These are phyloP conservation scores for Wallacemonas sp. DNA, from an alignment of 208 protist genomes.

Conservation along the genomic window DNA sequence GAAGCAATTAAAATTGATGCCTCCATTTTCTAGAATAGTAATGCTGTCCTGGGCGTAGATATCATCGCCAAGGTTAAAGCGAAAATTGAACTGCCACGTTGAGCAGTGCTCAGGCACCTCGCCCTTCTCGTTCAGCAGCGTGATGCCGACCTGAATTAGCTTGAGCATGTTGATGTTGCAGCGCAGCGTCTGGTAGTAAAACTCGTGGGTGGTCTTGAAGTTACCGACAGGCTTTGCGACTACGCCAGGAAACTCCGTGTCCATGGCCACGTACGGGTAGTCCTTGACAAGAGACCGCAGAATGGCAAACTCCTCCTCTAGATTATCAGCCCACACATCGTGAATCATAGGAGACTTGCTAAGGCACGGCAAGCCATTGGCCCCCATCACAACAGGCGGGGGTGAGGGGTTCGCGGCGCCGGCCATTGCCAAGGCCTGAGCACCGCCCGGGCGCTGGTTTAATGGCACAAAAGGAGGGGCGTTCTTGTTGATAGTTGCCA, in stretches of 20 bases:
- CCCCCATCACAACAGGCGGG: not conserved
- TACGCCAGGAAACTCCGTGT: conserved; percentile 99
- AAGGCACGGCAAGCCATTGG: conserved; percentile 61
- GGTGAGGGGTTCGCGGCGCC: not conserved
- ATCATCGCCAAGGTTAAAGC: conserved; percentile 96
- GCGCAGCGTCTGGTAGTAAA: conserved; percentile 96
- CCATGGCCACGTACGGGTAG: conserved; percentile 97
- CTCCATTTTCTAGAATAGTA: conserved; percentile 94
- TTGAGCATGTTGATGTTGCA: conserved; percentile 99
- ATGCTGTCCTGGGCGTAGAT: conserved; percentile 98
- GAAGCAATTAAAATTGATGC: conserved; percentile 98
- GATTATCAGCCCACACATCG: conserved; percentile 97
- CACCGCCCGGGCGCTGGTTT: not conserved
- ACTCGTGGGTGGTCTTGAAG: conserved; percentile 94
- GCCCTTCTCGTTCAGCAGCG: conserved; percentile 97
- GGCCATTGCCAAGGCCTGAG: not conserved
- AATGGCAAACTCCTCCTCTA: conserved; percentile 95
- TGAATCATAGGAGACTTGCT: conserved; percentile 90
- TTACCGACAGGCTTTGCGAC: conserved; percentile 96
- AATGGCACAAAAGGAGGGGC: conserved; percentile 5
- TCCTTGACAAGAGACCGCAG: conserved; percentile 95
- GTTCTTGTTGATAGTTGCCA: conserved; percentile 15
- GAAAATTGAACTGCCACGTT: conserved; percentile 99
- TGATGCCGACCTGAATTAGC: conserved; percentile 99
- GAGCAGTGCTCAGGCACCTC: conserved; percentile 93